phyloP scores from a whole-genome alignment of 208 protist genomes.

The Acanthamoeba divionensis region DNA sequence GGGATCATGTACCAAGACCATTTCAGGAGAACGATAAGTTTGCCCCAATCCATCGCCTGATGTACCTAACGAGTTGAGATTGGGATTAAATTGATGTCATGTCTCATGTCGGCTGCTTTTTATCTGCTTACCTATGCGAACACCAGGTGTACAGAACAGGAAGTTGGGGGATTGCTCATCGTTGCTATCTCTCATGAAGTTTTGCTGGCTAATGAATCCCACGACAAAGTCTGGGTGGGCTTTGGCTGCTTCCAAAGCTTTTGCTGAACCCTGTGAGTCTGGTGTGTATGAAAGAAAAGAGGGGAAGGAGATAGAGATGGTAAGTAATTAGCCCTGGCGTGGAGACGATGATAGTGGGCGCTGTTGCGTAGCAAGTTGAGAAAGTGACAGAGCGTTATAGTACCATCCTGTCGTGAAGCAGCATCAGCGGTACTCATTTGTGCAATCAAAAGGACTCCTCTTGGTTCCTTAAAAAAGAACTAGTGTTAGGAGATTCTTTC shows the following conservation, averaged over 20 bases:
- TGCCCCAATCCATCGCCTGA: conserved; percentile 41
- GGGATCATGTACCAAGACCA: conserved; percentile 3
- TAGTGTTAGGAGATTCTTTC: neutral
- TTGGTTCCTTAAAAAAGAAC: neutral
- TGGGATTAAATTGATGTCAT: too few relatives aligned
- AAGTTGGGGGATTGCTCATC: neutral
- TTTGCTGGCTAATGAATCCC: conserved; percentile 80
- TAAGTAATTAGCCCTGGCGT: neutral
- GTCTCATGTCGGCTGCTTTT: too few relatives aligned
- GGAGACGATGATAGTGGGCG: neutral
- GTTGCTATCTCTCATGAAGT: conserved; percentile 43
- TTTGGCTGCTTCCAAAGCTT: conserved; percentile 37
- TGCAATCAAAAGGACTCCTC: conserved; percentile 41
- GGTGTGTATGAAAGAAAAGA: conserved; percentile 60
- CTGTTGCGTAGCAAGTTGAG: neutral
- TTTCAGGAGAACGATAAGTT: conserved; percentile 48
- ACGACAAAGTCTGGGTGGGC: conserved; percentile 75
- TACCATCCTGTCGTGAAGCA: conserved; percentile 34
- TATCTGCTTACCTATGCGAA: neutral
- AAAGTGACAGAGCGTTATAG: neutral
- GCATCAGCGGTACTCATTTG: conserved; percentile 52
- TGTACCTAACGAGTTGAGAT: neutral
- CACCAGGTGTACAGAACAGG: conserved; percentile 46
- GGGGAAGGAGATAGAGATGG: neutral
- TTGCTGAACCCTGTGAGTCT: neutral